These are phyloP conservation scores for Penicillium nucicola DNA, from an alignment of 495 filamentous ascomycete genomes.

Conservation along the genomic window DNA sequence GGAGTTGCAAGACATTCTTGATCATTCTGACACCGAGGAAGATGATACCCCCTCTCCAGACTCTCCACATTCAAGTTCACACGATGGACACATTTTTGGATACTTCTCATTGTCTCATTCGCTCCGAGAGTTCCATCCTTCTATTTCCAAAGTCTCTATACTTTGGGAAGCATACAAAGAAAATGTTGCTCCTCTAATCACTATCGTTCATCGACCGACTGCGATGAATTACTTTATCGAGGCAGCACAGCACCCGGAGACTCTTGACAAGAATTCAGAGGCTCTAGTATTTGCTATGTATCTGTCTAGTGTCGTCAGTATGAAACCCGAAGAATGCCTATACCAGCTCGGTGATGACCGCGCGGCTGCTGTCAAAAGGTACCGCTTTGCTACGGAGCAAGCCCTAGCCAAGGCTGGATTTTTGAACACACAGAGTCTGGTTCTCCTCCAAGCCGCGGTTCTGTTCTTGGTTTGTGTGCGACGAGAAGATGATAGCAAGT, in stretches of 20 bases:
- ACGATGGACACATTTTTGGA: slow-evolving; percentile 69
- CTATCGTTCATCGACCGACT: slow-evolving; percentile 63
- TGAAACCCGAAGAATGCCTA: slow-evolving; percentile 48
- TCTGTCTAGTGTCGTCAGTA: slow-evolving; percentile 66
- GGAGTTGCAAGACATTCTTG: slow-evolving; percentile 67
- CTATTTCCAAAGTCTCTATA: slow-evolving; percentile 58
- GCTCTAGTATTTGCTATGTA: slow-evolving; percentile 78
- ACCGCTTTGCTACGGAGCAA: slow-evolving; percentile 79
- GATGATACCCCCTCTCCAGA: slow-evolving; percentile 60
- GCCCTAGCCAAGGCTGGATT: slow-evolving; percentile 72
- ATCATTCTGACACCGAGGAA: slow-evolving; percentile 62
- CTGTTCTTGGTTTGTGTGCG: slow-evolving; percentile 67
- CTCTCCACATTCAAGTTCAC: slow-evolving; percentile 47
- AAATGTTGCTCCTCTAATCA: slow-evolving; percentile 71
- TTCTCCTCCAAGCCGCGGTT: slow-evolving; percentile 74
- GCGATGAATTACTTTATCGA: slow-evolving; percentile 45
- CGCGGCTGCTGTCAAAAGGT: slow-evolving; percentile 52
- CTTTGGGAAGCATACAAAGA: slow-evolving; percentile 68
- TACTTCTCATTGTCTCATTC: slow-evolving; percentile 57
- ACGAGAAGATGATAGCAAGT: slow-evolving; percentile 62
- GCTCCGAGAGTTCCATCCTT: slow-evolving; percentile 48
- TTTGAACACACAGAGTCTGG: slow-evolving; percentile 69
- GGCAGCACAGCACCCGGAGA: slow-evolving; percentile 48
- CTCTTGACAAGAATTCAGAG: slow-evolving; percentile 60
- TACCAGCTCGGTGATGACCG: slow-evolving; percentile 36